Conservation (phyloP, 768 basidiomycete genomes). For the Amanita pallidorosea region DNA sequence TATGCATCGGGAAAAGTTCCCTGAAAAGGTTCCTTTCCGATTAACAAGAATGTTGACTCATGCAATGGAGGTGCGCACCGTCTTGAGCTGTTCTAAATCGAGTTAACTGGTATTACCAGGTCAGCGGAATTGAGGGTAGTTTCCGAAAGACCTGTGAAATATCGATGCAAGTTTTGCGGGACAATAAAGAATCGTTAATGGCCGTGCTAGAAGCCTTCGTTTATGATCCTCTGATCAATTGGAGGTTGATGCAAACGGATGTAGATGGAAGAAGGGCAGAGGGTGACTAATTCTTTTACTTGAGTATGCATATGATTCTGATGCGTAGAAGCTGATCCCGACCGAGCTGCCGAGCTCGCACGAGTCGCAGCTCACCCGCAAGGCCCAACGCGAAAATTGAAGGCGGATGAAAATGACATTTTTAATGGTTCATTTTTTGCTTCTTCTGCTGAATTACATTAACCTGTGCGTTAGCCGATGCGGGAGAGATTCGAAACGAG, state of each 20-base stretch:
- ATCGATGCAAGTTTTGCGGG: slow-evolving; percentile 93
- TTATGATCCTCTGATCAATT: slow-evolving; percentile 96
- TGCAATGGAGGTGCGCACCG: slow-evolving; percentile 88
- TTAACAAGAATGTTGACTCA: slow-evolving; percentile 97
- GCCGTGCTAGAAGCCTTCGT: slow-evolving; percentile 98
- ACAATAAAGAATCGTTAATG: slow-evolving; percentile 98
- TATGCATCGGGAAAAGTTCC: slow-evolving; percentile 97
- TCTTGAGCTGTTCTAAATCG: neutral
- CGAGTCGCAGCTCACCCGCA: slow-evolving; percentile 67
- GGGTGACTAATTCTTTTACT: slow-evolving; percentile 26
- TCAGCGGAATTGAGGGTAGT: slow-evolving; percentile 96
- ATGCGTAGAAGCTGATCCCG: slow-evolving; percentile 31
- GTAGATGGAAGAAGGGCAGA: slow-evolving; percentile 61
- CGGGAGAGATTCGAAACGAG: slow-evolving; percentile 85
- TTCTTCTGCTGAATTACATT: slow-evolving; percentile 16
- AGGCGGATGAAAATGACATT: slow-evolving; percentile 90
- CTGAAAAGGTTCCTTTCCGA: slow-evolving; percentile 97
- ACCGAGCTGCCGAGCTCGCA: slow-evolving; percentile 50
- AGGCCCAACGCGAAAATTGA: slow-evolving; percentile 70
- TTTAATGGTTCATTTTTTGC: slow-evolving; percentile 59
- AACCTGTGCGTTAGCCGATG: slow-evolving; percentile 47
- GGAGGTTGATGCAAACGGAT: slow-evolving; percentile 85
- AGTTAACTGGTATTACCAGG: slow-evolving; percentile 30
- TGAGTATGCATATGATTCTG: slow-evolving; percentile 19
- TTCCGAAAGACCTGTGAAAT: slow-evolving; percentile 95